Conservation (phyloP, 306 rosid species). For the Quercus parvula region DNA sequence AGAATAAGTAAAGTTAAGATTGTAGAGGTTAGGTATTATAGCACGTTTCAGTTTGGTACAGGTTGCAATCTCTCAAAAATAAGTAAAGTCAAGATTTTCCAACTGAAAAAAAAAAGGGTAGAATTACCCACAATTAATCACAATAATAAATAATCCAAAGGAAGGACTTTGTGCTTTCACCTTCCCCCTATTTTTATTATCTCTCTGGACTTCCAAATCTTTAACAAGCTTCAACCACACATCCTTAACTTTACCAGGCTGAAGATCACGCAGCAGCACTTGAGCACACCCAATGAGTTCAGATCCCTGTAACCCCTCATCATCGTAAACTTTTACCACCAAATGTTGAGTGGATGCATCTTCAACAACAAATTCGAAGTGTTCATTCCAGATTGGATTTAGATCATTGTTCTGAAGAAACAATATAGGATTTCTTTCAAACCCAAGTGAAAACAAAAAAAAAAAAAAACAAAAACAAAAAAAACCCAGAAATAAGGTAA, state of each 20-base stretch:
- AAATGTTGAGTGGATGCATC: constrained; percentile 85
- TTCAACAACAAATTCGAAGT: constrained; percentile 87
- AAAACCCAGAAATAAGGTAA: neutral
- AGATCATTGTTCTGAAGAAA: constrained; percentile 78
- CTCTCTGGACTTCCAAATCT: constrained; percentile 85
- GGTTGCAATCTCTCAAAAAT: neutral
- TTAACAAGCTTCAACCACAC: constrained; percentile 97
- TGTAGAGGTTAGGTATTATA: neutral
- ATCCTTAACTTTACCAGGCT: constrained; percentile 92
- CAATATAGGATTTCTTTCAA: constrained; percentile 22
- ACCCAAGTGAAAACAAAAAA: constrained; percentile 1
- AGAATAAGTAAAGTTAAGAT: neutral
- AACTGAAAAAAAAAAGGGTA: neutral
- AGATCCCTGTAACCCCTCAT: constrained; percentile 76
- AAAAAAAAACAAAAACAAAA: neutral
- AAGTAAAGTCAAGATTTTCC: neutral
- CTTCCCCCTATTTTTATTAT: constrained; percentile 87
- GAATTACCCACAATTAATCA: constrained; percentile 19
- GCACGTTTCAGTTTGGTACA: neutral
- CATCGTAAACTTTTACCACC: constrained; percentile 67
- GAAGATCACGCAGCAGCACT: constrained; percentile 60
- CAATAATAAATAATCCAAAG: constrained; percentile 11
- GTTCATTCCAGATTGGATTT: constrained; percentile 97
- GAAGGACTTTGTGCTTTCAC: constrained; percentile 35
- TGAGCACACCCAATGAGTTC: constrained; percentile 77